A percentile compares a stretch with the other conserved stretches of the same genome.
phyloP scores from a whole-genome alignment of 208 protist genomes.

The Acanthamoeba castellanii region DNA sequence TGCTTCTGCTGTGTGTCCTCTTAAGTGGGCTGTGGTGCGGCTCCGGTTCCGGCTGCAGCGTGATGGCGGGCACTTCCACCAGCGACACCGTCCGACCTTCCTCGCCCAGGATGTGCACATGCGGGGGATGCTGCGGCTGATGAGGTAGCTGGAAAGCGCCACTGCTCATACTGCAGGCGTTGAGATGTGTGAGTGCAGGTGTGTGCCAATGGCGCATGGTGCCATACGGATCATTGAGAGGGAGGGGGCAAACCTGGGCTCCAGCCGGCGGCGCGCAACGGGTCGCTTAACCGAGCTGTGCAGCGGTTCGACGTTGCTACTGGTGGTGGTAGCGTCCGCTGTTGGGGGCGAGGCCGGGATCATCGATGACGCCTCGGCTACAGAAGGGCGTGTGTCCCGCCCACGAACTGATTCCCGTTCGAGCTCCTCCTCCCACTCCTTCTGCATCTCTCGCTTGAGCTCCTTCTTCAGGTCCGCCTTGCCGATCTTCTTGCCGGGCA shows the following conservation, averaged over 20 bases:
- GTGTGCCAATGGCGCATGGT: too few relatives aligned
- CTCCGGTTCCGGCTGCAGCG: neutral
- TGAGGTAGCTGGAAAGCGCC: neutral
- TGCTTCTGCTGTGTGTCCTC: conserved; percentile 53
- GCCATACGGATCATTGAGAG: neutral
- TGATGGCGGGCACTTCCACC: neutral
- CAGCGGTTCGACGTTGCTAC: neutral
- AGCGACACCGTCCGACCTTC: neutral
- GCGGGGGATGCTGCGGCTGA: neutral
- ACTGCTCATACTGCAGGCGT: neutral
- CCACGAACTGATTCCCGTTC: conserved; percentile 41
- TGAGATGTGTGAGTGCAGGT: neutral
- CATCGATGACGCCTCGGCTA: too few relatives aligned
- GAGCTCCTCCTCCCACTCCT: conserved; percentile 72
- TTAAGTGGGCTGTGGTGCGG: neutral
- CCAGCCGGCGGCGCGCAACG: neutral
- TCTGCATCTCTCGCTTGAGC: conserved; percentile 68
- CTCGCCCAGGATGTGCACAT: neutral
- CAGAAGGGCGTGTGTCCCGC: neutral
- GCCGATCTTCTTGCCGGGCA: conserved; percentile 49
- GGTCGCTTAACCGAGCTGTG: conserved; percentile 22
- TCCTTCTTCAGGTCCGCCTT: conserved; percentile 63
- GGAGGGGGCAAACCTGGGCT: neutral
- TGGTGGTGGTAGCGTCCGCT: neutral
- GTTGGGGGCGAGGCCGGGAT: neutral